These are phyloP conservation scores for Clarireedia homoeocarpa DNA, from an alignment of 2,329 filamentous ascomycete species.

Conservation along the genomic window DNA sequence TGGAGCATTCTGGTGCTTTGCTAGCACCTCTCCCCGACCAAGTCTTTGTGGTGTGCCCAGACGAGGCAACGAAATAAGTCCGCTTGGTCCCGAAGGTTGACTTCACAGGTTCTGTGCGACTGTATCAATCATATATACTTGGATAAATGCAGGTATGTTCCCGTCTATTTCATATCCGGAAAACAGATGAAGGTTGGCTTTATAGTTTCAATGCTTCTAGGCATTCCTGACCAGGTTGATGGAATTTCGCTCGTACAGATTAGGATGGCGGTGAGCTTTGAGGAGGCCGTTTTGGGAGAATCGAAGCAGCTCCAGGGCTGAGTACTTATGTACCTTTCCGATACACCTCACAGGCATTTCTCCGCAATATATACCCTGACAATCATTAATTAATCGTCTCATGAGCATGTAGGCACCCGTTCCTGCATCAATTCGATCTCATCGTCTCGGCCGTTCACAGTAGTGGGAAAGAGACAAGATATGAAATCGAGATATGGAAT, in stretches of 20 bases:
- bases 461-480: slow-evolving; percentile 18
- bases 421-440: slow-evolving; percentile 25
- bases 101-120: neutral
- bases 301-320: slow-evolving; percentile 24
- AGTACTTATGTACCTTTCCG: slow-evolving; percentile 14
- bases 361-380: slow-evolving; percentile 15
- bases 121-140: slow-evolving; percentile 1
- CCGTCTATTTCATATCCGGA: neutral
- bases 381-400: slow-evolving; percentile 13
- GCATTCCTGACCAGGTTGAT: slow-evolving; percentile 14
- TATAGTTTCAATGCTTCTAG: neutral
- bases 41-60: too few relatives aligned
- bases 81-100: neutral
- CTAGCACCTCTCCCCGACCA: neutral
- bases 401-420: slow-evolving; percentile 26
- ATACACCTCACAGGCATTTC: slow-evolving; percentile 13
- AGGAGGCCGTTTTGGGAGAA: slow-evolving; percentile 15
- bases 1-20: neutral
- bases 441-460: slow-evolving; percentile 14
- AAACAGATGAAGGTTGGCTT: neutral
- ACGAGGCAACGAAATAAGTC: neutral
- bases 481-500: slow-evolving; percentile 10
- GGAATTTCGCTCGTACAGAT: slow-evolving; percentile 16
- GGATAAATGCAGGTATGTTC: slow-evolving; percentile 4
- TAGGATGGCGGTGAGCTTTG: slow-evolving; percentile 18